Evolutionary conservation across 1,284 basidiomycete genomes (phyloP).

Genomic region (Leccinum subspadiceum): DNA sequence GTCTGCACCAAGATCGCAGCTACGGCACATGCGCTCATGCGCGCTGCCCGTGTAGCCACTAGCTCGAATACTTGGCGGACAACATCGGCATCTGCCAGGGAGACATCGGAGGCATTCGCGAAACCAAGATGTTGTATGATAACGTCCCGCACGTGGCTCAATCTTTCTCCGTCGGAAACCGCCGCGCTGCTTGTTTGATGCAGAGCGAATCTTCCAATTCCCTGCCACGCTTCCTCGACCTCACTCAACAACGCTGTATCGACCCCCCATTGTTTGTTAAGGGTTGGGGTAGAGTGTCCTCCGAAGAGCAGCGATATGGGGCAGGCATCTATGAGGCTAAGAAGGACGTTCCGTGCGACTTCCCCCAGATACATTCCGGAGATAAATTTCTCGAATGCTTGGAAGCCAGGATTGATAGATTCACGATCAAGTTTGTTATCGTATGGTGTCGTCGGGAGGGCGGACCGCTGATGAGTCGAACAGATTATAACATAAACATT

Average conservation of each 20-base stretch:
- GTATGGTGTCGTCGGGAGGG: slow-evolving; percentile 87
- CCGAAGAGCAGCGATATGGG: slow-evolving; percentile 74
- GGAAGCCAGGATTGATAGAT: slow-evolving; percentile 91
- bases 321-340: slow-evolving; percentile 82
- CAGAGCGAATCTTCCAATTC: slow-evolving; percentile 29
- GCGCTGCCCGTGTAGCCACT: slow-evolving; percentile 81
- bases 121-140: slow-evolving; percentile 67
- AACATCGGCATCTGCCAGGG: slow-evolving; percentile 72
- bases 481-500: slow-evolving; percentile 3
- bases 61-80: slow-evolving; percentile 78
- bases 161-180: slow-evolving; percentile 15
- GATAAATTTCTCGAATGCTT: slow-evolving; percentile 98
- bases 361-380: slow-evolving; percentile 99
- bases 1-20: slow-evolving; percentile 87
- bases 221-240: slow-evolving; percentile 75
- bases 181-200: neutral
- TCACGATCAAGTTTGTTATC: slow-evolving; percentile 92
- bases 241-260: slow-evolving; percentile 93
- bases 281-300: slow-evolving; percentile 66
- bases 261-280: slow-evolving; percentile 92
- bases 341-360: slow-evolving; percentile 82
- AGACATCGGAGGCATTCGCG: slow-evolving; percentile 43
- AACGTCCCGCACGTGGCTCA: slow-evolving; percentile 55
- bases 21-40: slow-evolving; percentile 83
- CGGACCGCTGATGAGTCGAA: slow-evolving; percentile 56